A percentile compares a stretch with the other conserved stretches of the same genome.
Conservation (phyloP, 768 basidiomycete species). For the Collybiopsis confluens region DNA sequence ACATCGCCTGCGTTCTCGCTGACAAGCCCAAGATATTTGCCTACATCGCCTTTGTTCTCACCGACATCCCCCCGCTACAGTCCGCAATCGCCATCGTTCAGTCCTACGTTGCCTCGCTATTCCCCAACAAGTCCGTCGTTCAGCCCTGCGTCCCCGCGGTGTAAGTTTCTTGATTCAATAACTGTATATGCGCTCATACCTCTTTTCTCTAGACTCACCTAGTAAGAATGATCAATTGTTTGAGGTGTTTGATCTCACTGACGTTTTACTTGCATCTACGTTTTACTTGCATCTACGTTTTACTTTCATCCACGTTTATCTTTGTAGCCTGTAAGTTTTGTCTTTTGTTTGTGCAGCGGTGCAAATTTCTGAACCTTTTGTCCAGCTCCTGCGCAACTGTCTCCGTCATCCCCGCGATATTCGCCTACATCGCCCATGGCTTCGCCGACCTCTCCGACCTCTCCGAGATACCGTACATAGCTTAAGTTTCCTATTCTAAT, state of each 20-base stretch:
- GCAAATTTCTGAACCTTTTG: slow-evolving; percentile 13
- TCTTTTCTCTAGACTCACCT: slow-evolving; percentile 60
- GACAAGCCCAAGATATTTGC: slow-evolving; percentile 82
- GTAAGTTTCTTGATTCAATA: slow-evolving; percentile 40
- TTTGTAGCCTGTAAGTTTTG: slow-evolving; percentile 48
- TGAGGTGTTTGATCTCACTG: slow-evolving; percentile 18
- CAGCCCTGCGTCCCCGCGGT: slow-evolving; percentile 89
- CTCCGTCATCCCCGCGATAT: slow-evolving; percentile 88
- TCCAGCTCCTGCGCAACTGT: slow-evolving; percentile 76
- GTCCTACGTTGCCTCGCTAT: slow-evolving; percentile 85
- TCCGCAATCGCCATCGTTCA: slow-evolving; percentile 87
- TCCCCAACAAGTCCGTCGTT: slow-evolving; percentile 90
- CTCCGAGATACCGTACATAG: slow-evolving; percentile 92
- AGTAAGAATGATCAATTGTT: slow-evolving; percentile 46
- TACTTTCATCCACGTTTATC: slow-evolving; percentile 6
- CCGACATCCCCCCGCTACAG: slow-evolving; percentile 83
- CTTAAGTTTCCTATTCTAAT: too few species aligned
- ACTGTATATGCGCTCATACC: slow-evolving; percentile 17
- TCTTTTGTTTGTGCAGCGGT: slow-evolving; percentile 1
- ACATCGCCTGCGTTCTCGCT: slow-evolving; percentile 85
- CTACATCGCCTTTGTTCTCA: slow-evolving; percentile 80
- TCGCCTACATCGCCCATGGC: slow-evolving; percentile 90
- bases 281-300: too few species aligned
- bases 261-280: too few species aligned
- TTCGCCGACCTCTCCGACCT: slow-evolving; percentile 86